Evolutionary conservation across 2,329 filamentous ascomycete species (phyloP).

Genomic region (Aspergillus piperis): DNA sequence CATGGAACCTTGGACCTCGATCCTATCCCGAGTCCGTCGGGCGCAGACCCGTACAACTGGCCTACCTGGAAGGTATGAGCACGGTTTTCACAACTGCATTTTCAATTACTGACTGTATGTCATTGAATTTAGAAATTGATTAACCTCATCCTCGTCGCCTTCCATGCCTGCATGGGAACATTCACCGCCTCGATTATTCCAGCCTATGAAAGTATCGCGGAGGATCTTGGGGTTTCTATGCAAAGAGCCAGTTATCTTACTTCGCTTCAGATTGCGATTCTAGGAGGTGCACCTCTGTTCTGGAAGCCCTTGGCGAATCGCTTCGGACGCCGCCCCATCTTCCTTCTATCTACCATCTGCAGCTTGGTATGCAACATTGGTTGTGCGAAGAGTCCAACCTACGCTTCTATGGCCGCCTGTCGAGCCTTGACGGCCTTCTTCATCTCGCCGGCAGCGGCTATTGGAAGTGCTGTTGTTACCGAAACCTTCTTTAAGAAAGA

Average conservation of each 20-base stretch:
- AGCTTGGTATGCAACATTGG: conserved; percentile 57
- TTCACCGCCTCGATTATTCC: conserved; percentile 61
- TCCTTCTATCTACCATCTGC: conserved; percentile 54
- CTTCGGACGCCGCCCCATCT: conserved; percentile 58
- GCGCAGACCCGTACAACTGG: conserved; percentile 60
- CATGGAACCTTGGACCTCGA: conserved; percentile 58
- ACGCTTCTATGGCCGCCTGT: conserved; percentile 54
- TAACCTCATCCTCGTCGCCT: conserved; percentile 55
- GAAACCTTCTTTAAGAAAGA: conserved; percentile 61
- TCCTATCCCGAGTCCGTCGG: conserved; percentile 52
- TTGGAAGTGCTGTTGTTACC: conserved; percentile 59
- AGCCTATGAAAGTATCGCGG: conserved; percentile 54
- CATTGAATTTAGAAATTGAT: conserved; percentile 16
- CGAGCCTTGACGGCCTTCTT: conserved; percentile 54
- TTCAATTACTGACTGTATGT: too few relatives aligned
- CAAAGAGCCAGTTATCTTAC: conserved; percentile 57
- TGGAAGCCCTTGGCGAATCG: conserved; percentile 58
- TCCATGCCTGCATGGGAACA: conserved; percentile 60
- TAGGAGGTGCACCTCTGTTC: conserved; percentile 56
- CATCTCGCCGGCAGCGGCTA: conserved; percentile 55
- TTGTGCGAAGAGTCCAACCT: conserved; percentile 54
- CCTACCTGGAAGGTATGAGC: conserved; percentile 49
- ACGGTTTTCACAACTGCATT: too few relatives aligned
- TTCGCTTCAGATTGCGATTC: conserved; percentile 56
- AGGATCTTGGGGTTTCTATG: conserved; percentile 52